Percentiles rank a stretch among this genome's conserved stretches.
Conservation (phyloP, 352 stramenopile genomes). For the Globisporangium viniferum region DNA sequence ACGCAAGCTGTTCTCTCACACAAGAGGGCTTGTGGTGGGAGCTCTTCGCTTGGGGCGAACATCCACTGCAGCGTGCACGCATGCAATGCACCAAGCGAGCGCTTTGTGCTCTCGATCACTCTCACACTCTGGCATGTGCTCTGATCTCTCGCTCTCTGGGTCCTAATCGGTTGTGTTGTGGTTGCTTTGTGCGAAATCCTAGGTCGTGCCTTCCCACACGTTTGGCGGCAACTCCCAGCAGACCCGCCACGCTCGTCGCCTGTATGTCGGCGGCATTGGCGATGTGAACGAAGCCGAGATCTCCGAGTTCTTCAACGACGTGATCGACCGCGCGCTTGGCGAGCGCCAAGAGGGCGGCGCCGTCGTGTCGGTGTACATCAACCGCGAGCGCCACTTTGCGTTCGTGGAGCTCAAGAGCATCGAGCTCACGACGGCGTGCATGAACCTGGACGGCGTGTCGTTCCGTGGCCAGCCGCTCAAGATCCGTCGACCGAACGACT, state of each 20-base stretch:
- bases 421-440: constrained; percentile 94
- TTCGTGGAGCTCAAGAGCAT: constrained; percentile 98
- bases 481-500: constrained; percentile 97
- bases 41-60: neutral
- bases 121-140: neutral
- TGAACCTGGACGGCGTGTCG: constrained; percentile 94
- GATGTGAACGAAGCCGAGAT: constrained; percentile 86
- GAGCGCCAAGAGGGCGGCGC: constrained; percentile 71
- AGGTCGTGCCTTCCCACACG: neutral
- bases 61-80: neutral
- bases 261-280: constrained; percentile 96
- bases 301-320: constrained; percentile 89
- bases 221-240: constrained; percentile 76
- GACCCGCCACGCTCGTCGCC: constrained; percentile 92
- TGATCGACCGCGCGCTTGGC: constrained; percentile 84
- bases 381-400: constrained; percentile 94
- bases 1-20: neutral
- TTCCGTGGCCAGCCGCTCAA: constrained; percentile 94
- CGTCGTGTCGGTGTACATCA: constrained; percentile 93
- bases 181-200: neutral
- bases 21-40: neutral
- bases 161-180: constrained; percentile 29
- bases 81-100: constrained; percentile 8
- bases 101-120: neutral
- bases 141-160: neutral